Base-by-base conservation (phyloP, 345 rosid species). In the Eucalyptus erythrocorys region DNA sequence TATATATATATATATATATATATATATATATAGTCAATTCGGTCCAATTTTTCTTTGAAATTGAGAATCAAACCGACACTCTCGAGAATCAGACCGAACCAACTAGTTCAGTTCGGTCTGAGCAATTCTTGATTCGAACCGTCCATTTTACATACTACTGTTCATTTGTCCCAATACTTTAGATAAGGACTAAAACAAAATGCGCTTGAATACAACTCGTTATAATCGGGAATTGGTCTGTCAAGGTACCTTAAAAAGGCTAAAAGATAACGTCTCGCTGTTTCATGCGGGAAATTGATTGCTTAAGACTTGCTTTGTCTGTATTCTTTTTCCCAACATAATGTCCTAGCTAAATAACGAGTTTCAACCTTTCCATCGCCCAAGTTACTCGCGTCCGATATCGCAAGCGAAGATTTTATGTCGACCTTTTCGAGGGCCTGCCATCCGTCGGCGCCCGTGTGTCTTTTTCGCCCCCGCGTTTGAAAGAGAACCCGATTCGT, bases 1-100 rank as follows among this genome's bases (percentile, higher is more conserved):
- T n/a, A n/a, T n/a, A n/a, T n/a, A n/a, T n/a, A n/a, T n/a, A n/a
- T n/a, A n/a, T n/a, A n/a, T n/a, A n/a, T n/a, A n/a, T n/a, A n/a
- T n/a, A n/a, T n/a, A n/a, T n/a, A 3, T 1, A 51, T 51, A 51
- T 21, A 21, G 10, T 51, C 4, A 8, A 0, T 51, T 7, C 5
- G 0, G 4, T 51, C 10, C 10, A 51, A 7, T 51, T 51, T 4
- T 19, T 0, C 1, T 21, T 0, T 51, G 1, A 5, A 51, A 51
- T 51, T 1, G 0, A 8, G 26, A 51, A 51, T 51, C 26, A 8
- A 51, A 51, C 2, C 0, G 0, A 51, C 2, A 51, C 26, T 51
- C 5, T 21, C 0, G 26, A 0, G 10, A 51, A 21, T 51, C 0
- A 19, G 0, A 21, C 10, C 26, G 1, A 51, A 21, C 2, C 2